These are phyloP conservation scores for Cajanus cajan DNA, from an alignment of 306 rosid species.

Conservation along the genomic window DNA sequence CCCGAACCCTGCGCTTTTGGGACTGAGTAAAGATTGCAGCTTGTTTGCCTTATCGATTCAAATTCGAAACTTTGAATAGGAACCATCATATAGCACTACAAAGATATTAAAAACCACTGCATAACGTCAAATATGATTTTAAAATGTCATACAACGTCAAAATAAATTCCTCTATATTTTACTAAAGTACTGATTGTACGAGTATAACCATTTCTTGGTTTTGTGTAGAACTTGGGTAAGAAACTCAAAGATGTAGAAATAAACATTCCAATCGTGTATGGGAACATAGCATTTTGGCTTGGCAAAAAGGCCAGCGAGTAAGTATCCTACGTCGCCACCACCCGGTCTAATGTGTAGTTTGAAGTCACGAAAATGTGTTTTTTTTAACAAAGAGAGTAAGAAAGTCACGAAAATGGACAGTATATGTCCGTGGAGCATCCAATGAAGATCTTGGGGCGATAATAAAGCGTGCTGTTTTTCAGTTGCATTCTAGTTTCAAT, in stretches of 20 bases:
- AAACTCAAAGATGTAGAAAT: constrained; percentile 69
- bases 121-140: constrained; percentile 1
- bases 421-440: constrained; percentile 76
- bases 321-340: constrained; percentile 39
- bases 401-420: constrained; percentile 55
- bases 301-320: constrained; percentile 89
- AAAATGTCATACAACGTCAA: not conserved
- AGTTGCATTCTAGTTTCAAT: constrained; percentile 82
- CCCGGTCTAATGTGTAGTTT: constrained; percentile 21
- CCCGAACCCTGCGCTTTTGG: not conserved
- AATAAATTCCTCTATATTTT: not conserved
- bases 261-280: constrained; percentile 76
- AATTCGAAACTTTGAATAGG: constrained; percentile 16
- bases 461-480: constrained; percentile 69
- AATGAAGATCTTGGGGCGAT: constrained; percentile 72
- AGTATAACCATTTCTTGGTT: constrained; percentile 37
- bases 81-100: not conserved
- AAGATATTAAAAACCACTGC: not conserved
- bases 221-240: constrained; percentile 59
- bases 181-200: not conserved
- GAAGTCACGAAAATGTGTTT: no score
- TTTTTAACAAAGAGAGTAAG: not conserved
- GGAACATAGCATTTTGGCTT: constrained; percentile 83
- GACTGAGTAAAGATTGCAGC: constrained; percentile 25
- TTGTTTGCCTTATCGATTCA: constrained; percentile 21